A percentile compares a stretch with the other conserved stretches of the same genome.
These are phyloP conservation scores for Phytopythium vexans DNA, from an alignment of 352 stramenopile genomes.

Conservation along the genomic window DNA sequence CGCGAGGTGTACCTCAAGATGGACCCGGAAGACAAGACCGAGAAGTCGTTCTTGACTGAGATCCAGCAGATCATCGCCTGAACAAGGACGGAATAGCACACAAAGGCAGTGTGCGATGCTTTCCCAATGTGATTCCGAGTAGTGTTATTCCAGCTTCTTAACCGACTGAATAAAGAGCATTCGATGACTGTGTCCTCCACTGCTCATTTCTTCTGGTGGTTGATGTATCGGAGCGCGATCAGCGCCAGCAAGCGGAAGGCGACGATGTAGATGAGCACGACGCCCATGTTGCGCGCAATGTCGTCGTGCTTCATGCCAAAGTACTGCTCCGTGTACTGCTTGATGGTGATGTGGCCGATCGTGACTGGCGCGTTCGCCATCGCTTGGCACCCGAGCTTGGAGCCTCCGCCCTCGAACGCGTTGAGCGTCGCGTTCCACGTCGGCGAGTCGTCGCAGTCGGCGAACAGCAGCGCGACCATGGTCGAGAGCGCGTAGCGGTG, in stretches of 20 bases:
- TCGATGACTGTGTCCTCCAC: too few species aligned
- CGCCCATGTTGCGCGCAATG: constrained; percentile 4
- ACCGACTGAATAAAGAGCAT: too few species aligned
- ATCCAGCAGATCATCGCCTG: constrained; percentile 28
- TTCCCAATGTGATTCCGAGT: too few species aligned
- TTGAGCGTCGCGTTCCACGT: neutral
- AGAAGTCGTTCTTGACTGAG: constrained; percentile 21
- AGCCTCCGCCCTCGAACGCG: neutral
- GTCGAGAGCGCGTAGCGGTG: constrained; percentile 14
- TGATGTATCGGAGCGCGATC: constrained; percentile 10
- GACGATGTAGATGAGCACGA: constrained; percentile 7
- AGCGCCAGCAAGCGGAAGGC: constrained; percentile 9
- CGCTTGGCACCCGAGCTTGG: neutral
- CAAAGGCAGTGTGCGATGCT: too few species aligned
- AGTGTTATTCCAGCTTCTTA: too few species aligned
- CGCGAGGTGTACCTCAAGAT: constrained; percentile 45
- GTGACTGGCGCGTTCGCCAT: neutral
- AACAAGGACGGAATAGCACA: neutral
- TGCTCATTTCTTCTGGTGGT: constrained; percentile 3
- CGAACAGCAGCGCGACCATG: constrained; percentile 17
- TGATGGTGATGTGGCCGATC: constrained; percentile 7
- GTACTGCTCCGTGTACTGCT: constrained; percentile 20
- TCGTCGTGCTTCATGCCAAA: constrained; percentile 4
- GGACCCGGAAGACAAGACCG: constrained; percentile 16
- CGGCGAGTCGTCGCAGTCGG: constrained; percentile 5